Conservation (phyloP, 129 eudicot species). For the Flaveria ramosissima region DNA sequence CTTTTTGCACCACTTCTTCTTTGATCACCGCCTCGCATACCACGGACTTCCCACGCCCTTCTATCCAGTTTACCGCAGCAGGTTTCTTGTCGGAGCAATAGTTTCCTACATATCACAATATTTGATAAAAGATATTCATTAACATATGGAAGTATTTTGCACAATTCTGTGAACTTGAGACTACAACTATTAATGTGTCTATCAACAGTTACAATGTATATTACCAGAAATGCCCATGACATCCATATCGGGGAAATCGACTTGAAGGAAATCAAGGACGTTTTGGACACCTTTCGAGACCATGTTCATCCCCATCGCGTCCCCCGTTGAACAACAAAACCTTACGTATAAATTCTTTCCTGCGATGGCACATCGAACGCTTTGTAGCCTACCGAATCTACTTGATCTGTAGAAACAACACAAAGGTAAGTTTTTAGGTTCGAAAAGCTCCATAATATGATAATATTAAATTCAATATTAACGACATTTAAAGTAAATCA, state of each 20-base stretch:
- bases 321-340: conserved; percentile 65
- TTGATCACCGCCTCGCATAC: conserved; percentile 57
- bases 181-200: not conserved
- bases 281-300: conserved; percentile 60
- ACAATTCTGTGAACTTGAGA: not conserved
- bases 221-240: conserved; percentile 68
- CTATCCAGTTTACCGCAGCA: conserved; percentile 58
- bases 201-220: not conserved
- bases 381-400: conserved; percentile 57
- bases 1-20: conserved; percentile 56
- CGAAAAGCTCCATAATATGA: not conserved
- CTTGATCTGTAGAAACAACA: conserved; percentile 50
- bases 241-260: conserved; percentile 56
- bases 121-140: not conserved
- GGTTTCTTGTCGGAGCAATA: conserved; percentile 62
- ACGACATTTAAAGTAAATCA: not conserved
- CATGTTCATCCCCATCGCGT: conserved; percentile 76
- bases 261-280: conserved; percentile 46
- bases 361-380: conserved; percentile 47
- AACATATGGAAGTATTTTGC: not conserved
- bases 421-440: not conserved
- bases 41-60: conserved; percentile 58
- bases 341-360: conserved; percentile 66
- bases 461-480: not conserved
- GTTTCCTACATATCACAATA: conserved; percentile 42